Percentiles rank a stretch among this genome's conserved stretches.
Conservation (phyloP, 768 basidiomycete species). For the Kwoniella heveanensis region DNA sequence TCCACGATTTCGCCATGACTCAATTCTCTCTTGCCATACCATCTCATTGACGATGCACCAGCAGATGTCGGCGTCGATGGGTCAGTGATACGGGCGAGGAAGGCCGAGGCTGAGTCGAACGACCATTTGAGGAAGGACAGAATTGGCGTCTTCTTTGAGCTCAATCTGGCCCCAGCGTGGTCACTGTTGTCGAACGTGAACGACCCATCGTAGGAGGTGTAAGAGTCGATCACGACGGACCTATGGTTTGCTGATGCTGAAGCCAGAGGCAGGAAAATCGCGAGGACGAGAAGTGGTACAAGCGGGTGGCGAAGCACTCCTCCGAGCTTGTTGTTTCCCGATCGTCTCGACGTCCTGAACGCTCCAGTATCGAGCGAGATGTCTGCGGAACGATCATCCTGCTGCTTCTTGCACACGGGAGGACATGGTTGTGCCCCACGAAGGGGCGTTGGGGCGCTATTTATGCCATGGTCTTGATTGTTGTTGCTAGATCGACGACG, state of each 20-base stretch:
- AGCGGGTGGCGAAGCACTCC: slow-evolving; percentile 1
- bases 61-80: not conserved
- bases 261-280: slow-evolving; percentile 11
- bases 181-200: not conserved
- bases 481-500: slow-evolving; percentile 17
- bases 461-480: slow-evolving; percentile 4
- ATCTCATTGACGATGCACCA: not conserved
- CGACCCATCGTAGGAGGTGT: slow-evolving; percentile 14
- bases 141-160: slow-evolving; percentile 18
- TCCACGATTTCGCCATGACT: slow-evolving; percentile 53
- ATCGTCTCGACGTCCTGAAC: too few relatives aligned
- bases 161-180: not conserved
- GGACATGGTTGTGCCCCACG: not conserved
- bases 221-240: slow-evolving; percentile 15
- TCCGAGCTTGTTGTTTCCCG: not conserved
- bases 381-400: too few relatives aligned
- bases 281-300: slow-evolving; percentile 2
- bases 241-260: not conserved
- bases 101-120: slow-evolving; percentile 9
- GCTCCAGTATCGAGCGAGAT: too few relatives aligned
- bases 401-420: too few relatives aligned
- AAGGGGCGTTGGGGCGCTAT: not conserved
- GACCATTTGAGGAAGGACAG: slow-evolving; percentile 14
- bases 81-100: slow-evolving; percentile 4
- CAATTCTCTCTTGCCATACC: slow-evolving; percentile 18